Evolutionary conservation across 2,329 filamentous ascomycete species (phyloP).

Genomic region (Colletotrichum endophyticum): DNA sequence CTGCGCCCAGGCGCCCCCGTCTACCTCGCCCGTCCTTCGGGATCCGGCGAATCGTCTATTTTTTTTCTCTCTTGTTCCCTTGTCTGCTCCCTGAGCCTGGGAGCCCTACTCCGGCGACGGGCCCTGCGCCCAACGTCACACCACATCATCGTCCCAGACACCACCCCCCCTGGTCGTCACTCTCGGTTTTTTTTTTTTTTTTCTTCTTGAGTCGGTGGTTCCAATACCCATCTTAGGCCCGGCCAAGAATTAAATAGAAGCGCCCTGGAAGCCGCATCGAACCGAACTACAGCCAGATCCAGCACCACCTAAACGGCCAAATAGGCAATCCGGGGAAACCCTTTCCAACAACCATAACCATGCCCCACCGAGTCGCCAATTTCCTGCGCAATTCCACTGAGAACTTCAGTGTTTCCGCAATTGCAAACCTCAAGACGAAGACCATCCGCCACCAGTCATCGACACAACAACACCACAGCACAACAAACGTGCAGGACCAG

Average conservation of each 20-base stretch:
- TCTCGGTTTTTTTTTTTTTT: neutral
- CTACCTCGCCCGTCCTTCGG: constrained; percentile 16
- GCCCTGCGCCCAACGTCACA: constrained; percentile 13
- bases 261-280: neutral
- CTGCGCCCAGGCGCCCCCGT: neutral
- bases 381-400: constrained; percentile 64
- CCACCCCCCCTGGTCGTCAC: constrained; percentile 1
- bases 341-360: constrained; percentile 31
- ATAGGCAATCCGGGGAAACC: constrained; percentile 11
- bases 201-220: neutral
- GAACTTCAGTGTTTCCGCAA: constrained; percentile 34
- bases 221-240: constrained; percentile 6
- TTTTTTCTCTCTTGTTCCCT: constrained; percentile 5
- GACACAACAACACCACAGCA: neutral
- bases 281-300: neutral
- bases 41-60: constrained; percentile 8
- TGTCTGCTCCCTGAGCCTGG: neutral
- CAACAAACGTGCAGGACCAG: constrained; percentile 1
- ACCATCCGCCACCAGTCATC: constrained; percentile 33
- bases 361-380: constrained; percentile 63
- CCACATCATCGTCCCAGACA: neutral
- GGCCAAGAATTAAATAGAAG: constrained; percentile 12
- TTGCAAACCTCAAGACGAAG: constrained; percentile 55
- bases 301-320: neutral
- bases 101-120: neutral